phyloP scores from a whole-genome alignment of 202 grass and related monocot genomes.

The Cymbopogon flexuosus region DNA sequence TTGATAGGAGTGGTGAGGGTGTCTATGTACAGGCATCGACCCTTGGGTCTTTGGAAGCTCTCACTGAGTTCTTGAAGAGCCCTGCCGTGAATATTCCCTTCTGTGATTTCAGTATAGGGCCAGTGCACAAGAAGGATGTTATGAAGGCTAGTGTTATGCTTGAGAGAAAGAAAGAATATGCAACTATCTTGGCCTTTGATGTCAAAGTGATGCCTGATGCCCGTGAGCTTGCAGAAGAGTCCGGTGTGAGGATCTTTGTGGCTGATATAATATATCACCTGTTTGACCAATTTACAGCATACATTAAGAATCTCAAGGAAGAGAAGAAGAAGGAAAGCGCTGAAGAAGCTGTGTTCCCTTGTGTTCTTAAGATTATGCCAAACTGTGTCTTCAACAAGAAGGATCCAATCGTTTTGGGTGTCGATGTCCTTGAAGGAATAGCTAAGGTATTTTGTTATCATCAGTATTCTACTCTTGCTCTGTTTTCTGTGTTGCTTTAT shows the following conservation, averaged over 20 bases:
- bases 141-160: slow-evolving; percentile 98
- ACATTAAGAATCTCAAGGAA: slow-evolving; percentile 77
- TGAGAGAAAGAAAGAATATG: slow-evolving; percentile 87
- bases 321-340: slow-evolving; percentile 86
- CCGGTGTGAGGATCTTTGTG: slow-evolving; percentile 81
- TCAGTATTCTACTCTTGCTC: neutral
- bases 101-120: slow-evolving; percentile 87
- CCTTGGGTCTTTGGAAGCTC: slow-evolving; percentile 87
- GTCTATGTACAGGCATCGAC: slow-evolving; percentile 95
- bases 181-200: slow-evolving; percentile 96
- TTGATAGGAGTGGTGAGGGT: slow-evolving; percentile 87
- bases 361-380: slow-evolving; percentile 88
- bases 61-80: slow-evolving; percentile 81
- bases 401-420: slow-evolving; percentile 94
- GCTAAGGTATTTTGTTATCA: slow-evolving; percentile 56
- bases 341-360: slow-evolving; percentile 86
- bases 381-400: slow-evolving; percentile 94
- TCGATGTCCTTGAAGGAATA: slow-evolving; percentile 87
- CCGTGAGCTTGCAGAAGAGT: slow-evolving; percentile 80
- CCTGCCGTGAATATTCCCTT: slow-evolving; percentile 88
- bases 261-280: slow-evolving; percentile 98
- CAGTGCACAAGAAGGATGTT: slow-evolving; percentile 88
- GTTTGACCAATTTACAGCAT: slow-evolving; percentile 90
- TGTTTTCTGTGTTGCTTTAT: neutral
- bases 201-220: slow-evolving; percentile 98